These are phyloP conservation scores for Pythium phragmitis DNA, from an alignment of 352 stramenopile species.

Conservation along the genomic window DNA sequence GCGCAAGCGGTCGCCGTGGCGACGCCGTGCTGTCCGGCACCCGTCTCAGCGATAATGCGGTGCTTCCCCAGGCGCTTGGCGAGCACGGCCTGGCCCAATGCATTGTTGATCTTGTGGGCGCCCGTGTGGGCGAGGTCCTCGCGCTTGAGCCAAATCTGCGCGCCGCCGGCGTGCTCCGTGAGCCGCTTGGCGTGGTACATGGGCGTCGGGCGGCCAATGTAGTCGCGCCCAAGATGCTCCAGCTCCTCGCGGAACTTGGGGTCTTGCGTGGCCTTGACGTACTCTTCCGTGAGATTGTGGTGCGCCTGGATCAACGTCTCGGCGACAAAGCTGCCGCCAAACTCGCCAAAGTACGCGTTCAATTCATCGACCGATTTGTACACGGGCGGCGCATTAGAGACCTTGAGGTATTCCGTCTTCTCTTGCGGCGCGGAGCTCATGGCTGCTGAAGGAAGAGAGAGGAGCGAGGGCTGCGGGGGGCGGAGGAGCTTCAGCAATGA, in stretches of 20 bases:
- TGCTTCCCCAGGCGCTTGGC: slow-evolving; percentile 96
- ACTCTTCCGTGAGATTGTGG: slow-evolving; percentile 93
- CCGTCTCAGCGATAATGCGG: slow-evolving; percentile 98
- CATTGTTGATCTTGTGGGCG: slow-evolving; percentile 99
- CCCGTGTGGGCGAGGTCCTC: slow-evolving; percentile 98
- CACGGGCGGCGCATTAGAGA: slow-evolving; percentile 75
- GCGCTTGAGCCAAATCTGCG: slow-evolving; percentile 98
- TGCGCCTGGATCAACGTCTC: slow-evolving; percentile 97
- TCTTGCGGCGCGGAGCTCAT: slow-evolving; percentile 23
- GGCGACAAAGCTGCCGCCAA: slow-evolving; percentile 97
- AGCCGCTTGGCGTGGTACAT: slow-evolving; percentile 96
- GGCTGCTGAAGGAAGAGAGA: slow-evolving; percentile 1
- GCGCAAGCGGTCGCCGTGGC: slow-evolving; percentile 97
- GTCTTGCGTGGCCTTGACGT: slow-evolving; percentile 94
- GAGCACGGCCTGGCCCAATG: slow-evolving; percentile 95
- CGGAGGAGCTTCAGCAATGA: slow-evolving; percentile 11
- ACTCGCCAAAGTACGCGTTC: slow-evolving; percentile 90
- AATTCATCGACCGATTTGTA: slow-evolving; percentile 63
- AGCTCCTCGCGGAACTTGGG: slow-evolving; percentile 94
- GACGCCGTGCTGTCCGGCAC: slow-evolving; percentile 97
- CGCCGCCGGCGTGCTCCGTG: slow-evolving; percentile 90
- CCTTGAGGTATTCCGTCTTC: slow-evolving; percentile 49
- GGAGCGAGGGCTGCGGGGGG: background rate
- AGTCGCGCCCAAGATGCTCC: slow-evolving; percentile 94
- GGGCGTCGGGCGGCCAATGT: slow-evolving; percentile 93